Evolutionary conservation across 805 yeast species (phyloP).

Genomic region (Sugiyamaella chiloensis): DNA sequence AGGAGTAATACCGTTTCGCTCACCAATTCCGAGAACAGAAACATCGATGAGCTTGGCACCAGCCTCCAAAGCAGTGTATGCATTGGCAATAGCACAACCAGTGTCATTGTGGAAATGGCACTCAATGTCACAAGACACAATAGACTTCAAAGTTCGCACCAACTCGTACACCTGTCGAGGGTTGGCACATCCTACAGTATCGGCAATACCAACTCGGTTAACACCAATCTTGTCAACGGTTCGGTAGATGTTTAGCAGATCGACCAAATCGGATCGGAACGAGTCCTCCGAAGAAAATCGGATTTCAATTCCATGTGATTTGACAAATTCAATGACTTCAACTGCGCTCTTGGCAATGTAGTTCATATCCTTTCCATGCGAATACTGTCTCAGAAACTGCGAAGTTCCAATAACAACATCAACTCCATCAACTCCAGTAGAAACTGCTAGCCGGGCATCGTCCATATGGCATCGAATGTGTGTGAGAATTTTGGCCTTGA

Average conservation of each 20-base stretch:
- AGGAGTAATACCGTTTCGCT: conserved; percentile 97
- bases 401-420: conserved; percentile 98
- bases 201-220: conserved; percentile 98
- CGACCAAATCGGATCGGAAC: conserved; percentile 94
- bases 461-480: conserved; percentile 99
- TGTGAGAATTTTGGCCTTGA: conserved; percentile 91
- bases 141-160: conserved; percentile 87
- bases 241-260: conserved; percentile 88
- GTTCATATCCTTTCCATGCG: conserved; percentile 98
- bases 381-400: conserved; percentile 86
- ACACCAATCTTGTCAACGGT: conserved; percentile 97
- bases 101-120: conserved; percentile 99
- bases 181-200: conserved; percentile 98
- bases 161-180: conserved; percentile 98
- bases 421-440: conserved; percentile 98
- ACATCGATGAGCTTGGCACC: conserved; percentile 96
- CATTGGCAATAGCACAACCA: conserved; percentile 98
- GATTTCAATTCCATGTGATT: conserved; percentile 93
- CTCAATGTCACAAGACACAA: conserved; percentile 95
- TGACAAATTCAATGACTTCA: conserved; percentile 96
- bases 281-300: conserved; percentile 97
- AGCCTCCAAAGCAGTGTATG: conserved; percentile 96
- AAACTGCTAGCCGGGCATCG: conserved; percentile 95
- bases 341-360: conserved; percentile 94
- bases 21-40: conserved; percentile 96